Evolutionary conservation across 352 stramenopile species (phyloP).

Genomic region (Globisporangium ultimum): DNA sequence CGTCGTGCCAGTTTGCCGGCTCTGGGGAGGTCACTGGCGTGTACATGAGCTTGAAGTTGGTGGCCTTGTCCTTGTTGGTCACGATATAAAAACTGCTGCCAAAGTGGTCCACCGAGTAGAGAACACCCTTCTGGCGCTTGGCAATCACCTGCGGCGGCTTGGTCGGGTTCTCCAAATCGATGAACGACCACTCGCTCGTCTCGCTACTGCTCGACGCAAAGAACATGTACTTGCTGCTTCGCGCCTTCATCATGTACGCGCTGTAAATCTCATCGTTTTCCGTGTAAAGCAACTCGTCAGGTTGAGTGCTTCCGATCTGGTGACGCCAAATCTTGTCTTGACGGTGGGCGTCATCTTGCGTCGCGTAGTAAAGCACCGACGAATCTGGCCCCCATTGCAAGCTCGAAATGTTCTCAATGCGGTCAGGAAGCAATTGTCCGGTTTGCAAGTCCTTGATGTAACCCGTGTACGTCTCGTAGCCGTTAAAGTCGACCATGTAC

Average conservation of each 20-base stretch:
- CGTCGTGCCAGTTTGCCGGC: constrained; percentile 80
- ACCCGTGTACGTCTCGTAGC: constrained; percentile 93
- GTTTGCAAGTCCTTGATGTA: constrained; percentile 86
- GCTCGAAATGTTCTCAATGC: constrained; percentile 85
- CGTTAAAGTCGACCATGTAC: constrained; percentile 94
- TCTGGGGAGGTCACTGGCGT: constrained; percentile 45
- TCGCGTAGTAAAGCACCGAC: constrained; percentile 93
- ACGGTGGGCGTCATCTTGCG: constrained; percentile 88
- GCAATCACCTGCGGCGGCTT: constrained; percentile 53
- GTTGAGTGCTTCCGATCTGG: constrained; percentile 63
- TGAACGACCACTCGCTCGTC: constrained; percentile 88
- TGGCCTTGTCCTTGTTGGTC: constrained; percentile 91
- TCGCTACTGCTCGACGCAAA: constrained; percentile 87
- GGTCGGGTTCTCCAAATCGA: constrained; percentile 55
- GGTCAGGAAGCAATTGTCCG: constrained; percentile 59
- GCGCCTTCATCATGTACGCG: constrained; percentile 89
- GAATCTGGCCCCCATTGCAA: constrained; percentile 90
- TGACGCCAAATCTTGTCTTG: constrained; percentile 94
- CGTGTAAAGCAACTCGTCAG: constrained; percentile 91
- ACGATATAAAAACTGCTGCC: constrained; percentile 90
- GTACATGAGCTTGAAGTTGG: constrained; percentile 93
- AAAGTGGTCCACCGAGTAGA: constrained; percentile 88
- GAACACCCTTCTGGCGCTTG: constrained; percentile 62
- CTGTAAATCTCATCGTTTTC: constrained; percentile 95
- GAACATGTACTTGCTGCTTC: constrained; percentile 92